Evolutionary conservation across 768 basidiomycete genomes (phyloP), one percentile per base, ranked within the genome.

Genomic region (Thelephora ganbajun): DNA sequence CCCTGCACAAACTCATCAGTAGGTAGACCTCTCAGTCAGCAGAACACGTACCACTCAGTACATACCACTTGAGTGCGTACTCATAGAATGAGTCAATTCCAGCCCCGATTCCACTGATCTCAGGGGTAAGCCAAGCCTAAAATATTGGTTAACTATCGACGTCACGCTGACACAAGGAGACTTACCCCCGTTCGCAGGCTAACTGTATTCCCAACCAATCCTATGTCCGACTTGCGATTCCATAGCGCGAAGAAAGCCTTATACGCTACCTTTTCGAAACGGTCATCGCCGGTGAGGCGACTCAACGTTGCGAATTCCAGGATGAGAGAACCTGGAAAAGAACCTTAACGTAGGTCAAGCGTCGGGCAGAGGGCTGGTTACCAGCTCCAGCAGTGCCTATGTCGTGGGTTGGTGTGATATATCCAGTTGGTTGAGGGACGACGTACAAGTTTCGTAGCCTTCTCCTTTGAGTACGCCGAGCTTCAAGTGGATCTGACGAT

Each of bases 61-160:
- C 80, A 59, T 92, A 91, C 79, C 89, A 90, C 58, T 93, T 93
- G 39, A 92, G 63, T 11, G 90, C 86, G 62, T 93, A 93, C 60
- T 99, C 96, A 59, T 85, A 92, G 61, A 94, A 96, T 2, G 87
- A 91, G 61, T 98, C 96, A 37, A 96, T 80, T 0, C 96, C 96
- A 5, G 96, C 96, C 20, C 94, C 94, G 30, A 93, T 85, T 1
- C 83, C 76, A 22, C 79, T 80, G 6, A 82, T 64, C 52, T 89
- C 82, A 14, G 91, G 89, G 43, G 69, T 63, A 12, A 72, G 74
- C 91, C 91, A 96, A 33, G 66, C 61, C 87, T 84, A 58, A 41
- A 35, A 20, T 26, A 19, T 19, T 30, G 16, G 6, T 47, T 41
- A 30, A 36, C n/a, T 33, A 35, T 26, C 45, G 11, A 23, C 35